Evolutionary conservation across 305 asterid genomes (phyloP).

Genomic region (Fraxinus baroniana): DNA sequence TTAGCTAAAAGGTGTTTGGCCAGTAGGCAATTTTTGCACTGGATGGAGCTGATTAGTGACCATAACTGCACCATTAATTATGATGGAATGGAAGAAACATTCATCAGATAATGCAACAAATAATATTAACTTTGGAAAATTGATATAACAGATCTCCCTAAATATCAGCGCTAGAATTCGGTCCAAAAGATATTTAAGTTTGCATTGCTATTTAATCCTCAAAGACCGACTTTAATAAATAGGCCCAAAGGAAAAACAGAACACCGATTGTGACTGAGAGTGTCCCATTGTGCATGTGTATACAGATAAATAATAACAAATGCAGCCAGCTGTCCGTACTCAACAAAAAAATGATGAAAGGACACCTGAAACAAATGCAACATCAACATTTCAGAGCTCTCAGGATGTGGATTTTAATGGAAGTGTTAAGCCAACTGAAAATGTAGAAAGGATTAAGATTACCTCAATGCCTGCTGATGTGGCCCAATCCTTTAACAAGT

Average conservation of each 20-base stretch:
- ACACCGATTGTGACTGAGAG: background rate
- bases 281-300: background rate
- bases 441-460: constrained; percentile 22
- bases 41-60: background rate
- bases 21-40: background rate
- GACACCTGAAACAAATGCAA: constrained; percentile 13
- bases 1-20: background rate
- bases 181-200: background rate
- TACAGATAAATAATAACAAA: background rate
- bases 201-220: background rate
- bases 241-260: background rate
- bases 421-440: constrained; percentile 4
- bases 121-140: background rate
- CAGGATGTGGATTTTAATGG: background rate
- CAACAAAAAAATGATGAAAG: background rate
- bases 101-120: background rate
- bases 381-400: constrained; percentile 10
- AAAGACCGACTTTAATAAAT: background rate
- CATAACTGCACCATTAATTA: background rate
- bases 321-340: constrained; percentile 1
- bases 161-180: background rate
- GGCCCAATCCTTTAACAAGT: constrained; percentile 83
- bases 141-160: background rate
- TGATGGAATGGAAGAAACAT: background rate
- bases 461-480: constrained; percentile 86